Base-by-base conservation (phyloP, 352 stramenopile species). In the Pythium utonaiense region DNA sequence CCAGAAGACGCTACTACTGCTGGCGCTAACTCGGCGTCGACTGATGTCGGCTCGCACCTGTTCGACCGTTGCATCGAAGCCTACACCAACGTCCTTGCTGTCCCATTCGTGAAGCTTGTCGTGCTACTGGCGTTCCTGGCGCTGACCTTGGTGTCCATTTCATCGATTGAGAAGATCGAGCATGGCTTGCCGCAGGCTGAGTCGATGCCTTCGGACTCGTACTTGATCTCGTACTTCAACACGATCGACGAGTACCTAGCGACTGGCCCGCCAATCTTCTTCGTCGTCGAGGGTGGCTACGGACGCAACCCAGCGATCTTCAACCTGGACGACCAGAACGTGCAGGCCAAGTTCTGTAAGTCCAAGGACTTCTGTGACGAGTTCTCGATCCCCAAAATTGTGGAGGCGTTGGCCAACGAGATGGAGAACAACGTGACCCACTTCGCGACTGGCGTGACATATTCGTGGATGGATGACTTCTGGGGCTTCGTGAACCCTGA, bases 381-480 rank as follows among this genome's bases (percentile, higher is more conserved):
- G 17, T 58, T 78, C 16, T 86, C 82, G 12, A 68, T 91, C 28
- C 78, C 82, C 0, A 88, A 78, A 47, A 82, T 90, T 27, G 60
- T 90, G 17, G 74, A 70, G 24, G 62, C 72, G 6, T 60, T 89
- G 12, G 62, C 66, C 17, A 75, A 75, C 21, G 52, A 74, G 28
- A 57, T 44, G 6, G 56, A 74, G 16, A 64, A 59, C 13, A 70
- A 66, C 33, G 49, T 81, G 6, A 80, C 78, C 13, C 80, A 74
- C 57, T 74, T 89, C 40, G 78, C 74, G 49, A 62, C 71, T 2
- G 67, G 68, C 21, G 62, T 80, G 33, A 75, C 81, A 58, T 73
- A 71, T 25, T 92, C 83, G 38, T 92, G 83, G 83, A 64, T 91
- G 19, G 83, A 92, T 63, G 75, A 90, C 54, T 88, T 90, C 64